These are phyloP conservation scores for Trypanosoma platydactyli DNA, from an alignment of 208 protist species.

Conservation along the genomic window DNA sequence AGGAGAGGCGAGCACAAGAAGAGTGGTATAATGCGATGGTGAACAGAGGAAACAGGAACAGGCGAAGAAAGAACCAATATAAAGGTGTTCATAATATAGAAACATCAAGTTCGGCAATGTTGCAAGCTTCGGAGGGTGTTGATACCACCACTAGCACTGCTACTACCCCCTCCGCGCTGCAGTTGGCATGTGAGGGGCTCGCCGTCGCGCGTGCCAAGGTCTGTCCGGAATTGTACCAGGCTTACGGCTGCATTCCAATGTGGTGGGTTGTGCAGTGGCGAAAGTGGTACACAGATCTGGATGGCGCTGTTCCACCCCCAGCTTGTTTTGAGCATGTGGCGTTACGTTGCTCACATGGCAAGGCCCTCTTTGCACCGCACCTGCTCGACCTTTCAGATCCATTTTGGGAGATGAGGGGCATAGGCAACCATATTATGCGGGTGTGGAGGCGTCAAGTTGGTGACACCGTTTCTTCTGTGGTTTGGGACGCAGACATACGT, in stretches of 20 bases:
- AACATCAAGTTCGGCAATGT: neutral
- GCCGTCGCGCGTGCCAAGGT: slow-evolving; percentile 3
- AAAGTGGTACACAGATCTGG: slow-evolving; percentile 31
- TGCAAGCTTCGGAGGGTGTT: too few relatives aligned
- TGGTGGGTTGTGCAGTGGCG: slow-evolving; percentile 83
- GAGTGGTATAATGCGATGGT: slow-evolving; percentile 26
- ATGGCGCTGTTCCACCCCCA: slow-evolving; percentile 8
- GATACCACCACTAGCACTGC: neutral
- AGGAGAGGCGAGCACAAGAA: slow-evolving; percentile 37
- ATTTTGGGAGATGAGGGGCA: slow-evolving; percentile 53
- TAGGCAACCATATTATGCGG: slow-evolving; percentile 1
- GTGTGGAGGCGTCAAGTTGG: neutral
- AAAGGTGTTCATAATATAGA: neutral
- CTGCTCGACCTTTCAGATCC: slow-evolving; percentile 71
- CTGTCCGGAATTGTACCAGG: slow-evolving; percentile 26
- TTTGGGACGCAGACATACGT: neutral
- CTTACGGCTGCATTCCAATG: slow-evolving; percentile 74
- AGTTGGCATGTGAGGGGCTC: slow-evolving; percentile 37
- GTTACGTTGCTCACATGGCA: slow-evolving; percentile 63
- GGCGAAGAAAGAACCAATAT: neutral
- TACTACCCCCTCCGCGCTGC: slow-evolving; percentile 31
- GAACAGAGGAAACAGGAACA: slow-evolving; percentile 1
- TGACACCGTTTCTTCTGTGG: slow-evolving; percentile 8
- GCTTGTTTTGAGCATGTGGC: slow-evolving; percentile 35
- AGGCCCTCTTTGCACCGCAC: slow-evolving; percentile 39